A percentile compares a stretch with the other conserved stretches of the same genome.
Conservation (phyloP, 2,329 filamentous ascomycete species). For the Nemania sp. region DNA sequence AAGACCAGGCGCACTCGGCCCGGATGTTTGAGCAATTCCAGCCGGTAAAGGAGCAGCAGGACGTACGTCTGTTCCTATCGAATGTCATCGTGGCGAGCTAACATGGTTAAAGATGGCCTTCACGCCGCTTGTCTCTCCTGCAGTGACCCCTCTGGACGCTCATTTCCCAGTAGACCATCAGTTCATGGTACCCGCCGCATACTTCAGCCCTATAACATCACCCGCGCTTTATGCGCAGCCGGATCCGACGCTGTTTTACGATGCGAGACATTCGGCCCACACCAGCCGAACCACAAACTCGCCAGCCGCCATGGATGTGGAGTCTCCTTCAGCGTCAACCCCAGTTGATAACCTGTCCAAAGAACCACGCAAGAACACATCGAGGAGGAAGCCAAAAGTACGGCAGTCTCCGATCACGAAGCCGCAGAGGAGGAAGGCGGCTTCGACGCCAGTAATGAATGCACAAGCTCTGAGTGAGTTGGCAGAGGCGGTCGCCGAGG, state of each 20-base stretch:
- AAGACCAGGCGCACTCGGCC: conserved; percentile 59
- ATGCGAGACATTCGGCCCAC: conserved; percentile 47
- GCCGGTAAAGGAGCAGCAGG: conserved; percentile 70
- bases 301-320: conserved; percentile 62
- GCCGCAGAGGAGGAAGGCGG: conserved; percentile 60
- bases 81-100: conserved; percentile 31
- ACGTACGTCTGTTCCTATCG: conserved; percentile 50
- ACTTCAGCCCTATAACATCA: conserved; percentile 83
- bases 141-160: conserved; percentile 77
- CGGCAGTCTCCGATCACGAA: conserved; percentile 76
- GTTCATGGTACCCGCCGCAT: conserved; percentile 70
- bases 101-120: conserved; percentile 65
- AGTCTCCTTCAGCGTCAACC: conserved; percentile 45
- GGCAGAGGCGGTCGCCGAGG: conserved; percentile 46
- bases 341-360: conserved; percentile 55
- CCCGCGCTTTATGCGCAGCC: conserved; percentile 77
- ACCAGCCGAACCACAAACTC: conserved; percentile 54
- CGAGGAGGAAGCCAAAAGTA: conserved; percentile 60
- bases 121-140: conserved; percentile 82
- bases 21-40: conserved; percentile 70
- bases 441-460: conserved; percentile 59
- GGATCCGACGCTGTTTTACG: conserved; percentile 52
- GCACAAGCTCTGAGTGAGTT: conserved; percentile 61
- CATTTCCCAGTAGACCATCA: conserved; percentile 65
- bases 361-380: conserved; percentile 57